phyloP scores from a whole-genome alignment of 2,329 filamentous ascomycete genomes.

The Cordyceps militaris region DNA sequence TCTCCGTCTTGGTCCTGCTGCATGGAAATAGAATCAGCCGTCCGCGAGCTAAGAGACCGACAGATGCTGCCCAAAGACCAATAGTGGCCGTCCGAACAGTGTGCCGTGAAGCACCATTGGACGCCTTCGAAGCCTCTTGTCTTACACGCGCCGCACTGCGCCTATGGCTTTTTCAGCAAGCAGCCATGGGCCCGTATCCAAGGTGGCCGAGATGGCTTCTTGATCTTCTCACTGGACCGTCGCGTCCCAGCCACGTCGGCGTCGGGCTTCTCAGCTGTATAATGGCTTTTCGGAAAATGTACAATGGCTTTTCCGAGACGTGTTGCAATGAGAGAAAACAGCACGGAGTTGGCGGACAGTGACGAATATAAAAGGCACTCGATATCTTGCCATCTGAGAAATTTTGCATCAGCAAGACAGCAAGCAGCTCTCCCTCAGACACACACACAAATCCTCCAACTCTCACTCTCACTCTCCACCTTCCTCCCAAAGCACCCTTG shows the following conservation, averaged over 20 bases:
- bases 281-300: background rate
- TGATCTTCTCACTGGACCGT: background rate
- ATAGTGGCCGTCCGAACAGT: background rate
- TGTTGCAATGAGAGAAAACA: too few species aligned
- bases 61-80: background rate
- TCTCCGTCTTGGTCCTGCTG: background rate
- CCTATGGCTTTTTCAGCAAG: constrained; percentile 7
- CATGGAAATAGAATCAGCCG: background rate
- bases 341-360: too few species aligned
- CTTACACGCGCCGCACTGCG: background rate
- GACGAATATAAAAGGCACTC: background rate
- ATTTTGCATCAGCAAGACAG: background rate
- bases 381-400: background rate
- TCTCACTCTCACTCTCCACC: too few species aligned
- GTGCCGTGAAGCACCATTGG: background rate
- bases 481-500: background rate
- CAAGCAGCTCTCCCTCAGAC: background rate
- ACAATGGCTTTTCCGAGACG: too few species aligned
- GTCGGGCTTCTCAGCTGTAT: background rate
- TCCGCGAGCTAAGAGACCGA: background rate
- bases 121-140: constrained; percentile 3
- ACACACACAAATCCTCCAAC: background rate
- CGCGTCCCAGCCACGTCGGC: background rate
- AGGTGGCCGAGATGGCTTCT: background rate
- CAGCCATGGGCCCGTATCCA: background rate